Evolutionary conservation across 2,329 filamentous ascomycete genomes (phyloP).

Genomic region (Apiospora kogelbergensis): DNA sequence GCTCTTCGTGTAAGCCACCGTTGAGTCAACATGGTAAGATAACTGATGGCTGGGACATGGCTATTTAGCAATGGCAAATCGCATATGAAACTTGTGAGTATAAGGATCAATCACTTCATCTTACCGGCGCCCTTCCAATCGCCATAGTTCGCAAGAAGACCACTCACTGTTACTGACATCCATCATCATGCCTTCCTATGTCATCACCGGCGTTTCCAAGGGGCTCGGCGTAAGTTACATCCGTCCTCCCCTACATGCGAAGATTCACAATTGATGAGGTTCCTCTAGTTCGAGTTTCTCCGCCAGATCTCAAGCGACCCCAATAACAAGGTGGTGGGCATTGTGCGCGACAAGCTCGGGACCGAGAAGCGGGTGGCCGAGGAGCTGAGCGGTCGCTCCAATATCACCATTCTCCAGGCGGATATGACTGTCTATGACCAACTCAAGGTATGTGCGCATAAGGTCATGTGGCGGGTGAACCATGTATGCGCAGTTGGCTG

Average conservation of each 20-base stretch:
- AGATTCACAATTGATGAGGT: neutral
- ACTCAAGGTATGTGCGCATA: slow-evolving; percentile 32
- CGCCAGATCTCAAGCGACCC: slow-evolving; percentile 43
- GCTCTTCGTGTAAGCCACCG: neutral
- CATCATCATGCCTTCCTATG: slow-evolving; percentile 19
- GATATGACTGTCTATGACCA: slow-evolving; percentile 41
- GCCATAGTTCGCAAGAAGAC: neutral
- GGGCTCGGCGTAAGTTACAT: slow-evolving; percentile 21
- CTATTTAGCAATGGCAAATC: too few species aligned
- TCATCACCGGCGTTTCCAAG: slow-evolving; percentile 22
- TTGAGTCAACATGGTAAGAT: neutral
- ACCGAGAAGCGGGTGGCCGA: slow-evolving; percentile 43
- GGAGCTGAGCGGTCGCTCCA: slow-evolving; percentile 37
- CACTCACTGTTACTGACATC: neutral
- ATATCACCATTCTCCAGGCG: slow-evolving; percentile 46
- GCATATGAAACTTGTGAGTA: too few species aligned
- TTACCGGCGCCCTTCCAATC: neutral
- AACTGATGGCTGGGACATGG: too few species aligned
- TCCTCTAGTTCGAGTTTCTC: slow-evolving; percentile 47
- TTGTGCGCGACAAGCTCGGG: slow-evolving; percentile 45
- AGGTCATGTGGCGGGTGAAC: too few species aligned
- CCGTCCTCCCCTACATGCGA: neutral
- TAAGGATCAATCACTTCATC: neutral
- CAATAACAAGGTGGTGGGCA: slow-evolving; percentile 44
- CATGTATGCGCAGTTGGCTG: neutral